Conservation (phyloP, 306 rosid genomes). For the Carpinus fangiana region DNA sequence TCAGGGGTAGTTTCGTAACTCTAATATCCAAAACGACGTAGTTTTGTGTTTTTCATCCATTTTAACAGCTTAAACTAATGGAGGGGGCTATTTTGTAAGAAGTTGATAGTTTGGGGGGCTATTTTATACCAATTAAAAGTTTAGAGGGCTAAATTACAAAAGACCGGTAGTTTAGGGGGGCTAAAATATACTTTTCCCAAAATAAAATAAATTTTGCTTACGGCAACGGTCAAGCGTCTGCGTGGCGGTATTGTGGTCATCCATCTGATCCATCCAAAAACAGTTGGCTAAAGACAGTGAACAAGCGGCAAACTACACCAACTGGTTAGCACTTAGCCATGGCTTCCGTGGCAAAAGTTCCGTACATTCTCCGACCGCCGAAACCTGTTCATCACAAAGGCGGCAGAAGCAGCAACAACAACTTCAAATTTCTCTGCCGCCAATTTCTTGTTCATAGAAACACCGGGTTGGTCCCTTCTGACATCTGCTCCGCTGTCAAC, state of each 20-base stretch:
- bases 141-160: too few species aligned
- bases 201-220: too few species aligned
- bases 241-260: conserved; percentile 66
- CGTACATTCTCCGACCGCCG: conserved; percentile 28
- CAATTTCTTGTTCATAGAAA: conserved; percentile 4
- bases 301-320: background rate
- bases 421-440: conserved; percentile 1
- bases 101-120: too few species aligned
- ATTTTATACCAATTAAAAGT: too few species aligned
- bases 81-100: too few species aligned
- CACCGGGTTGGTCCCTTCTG: conserved; percentile 13
- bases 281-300: background rate
- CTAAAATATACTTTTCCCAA: too few species aligned
- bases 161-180: too few species aligned
- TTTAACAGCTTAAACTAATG: too few species aligned
- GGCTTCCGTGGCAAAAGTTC: conserved; percentile 32
- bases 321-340: conserved; percentile 21
- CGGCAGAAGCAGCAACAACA: background rate
- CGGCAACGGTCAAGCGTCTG: conserved; percentile 26
- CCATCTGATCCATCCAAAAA: conserved; percentile 47
- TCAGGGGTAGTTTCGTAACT: too few species aligned
- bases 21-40: too few species aligned
- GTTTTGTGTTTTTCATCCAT: too few species aligned
- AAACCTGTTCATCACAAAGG: background rate
- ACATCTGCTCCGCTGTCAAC: background rate